Conservation (phyloP, 1,284 basidiomycete species). For the Apiotrichum gamsii region DNA sequence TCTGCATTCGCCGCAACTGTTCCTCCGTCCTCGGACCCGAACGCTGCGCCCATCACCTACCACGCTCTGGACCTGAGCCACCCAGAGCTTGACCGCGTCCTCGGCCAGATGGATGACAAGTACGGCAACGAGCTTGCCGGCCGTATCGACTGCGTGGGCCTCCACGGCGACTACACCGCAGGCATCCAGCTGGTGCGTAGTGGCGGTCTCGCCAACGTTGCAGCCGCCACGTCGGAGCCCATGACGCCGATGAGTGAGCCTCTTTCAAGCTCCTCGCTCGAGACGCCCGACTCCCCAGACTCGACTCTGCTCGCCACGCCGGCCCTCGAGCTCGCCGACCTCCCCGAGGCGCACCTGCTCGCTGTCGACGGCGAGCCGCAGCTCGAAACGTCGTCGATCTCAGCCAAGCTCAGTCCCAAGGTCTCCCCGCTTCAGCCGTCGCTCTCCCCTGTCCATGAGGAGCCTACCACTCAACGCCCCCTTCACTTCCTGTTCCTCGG, state of each 20-base stretch:
- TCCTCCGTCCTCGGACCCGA: slow-evolving; percentile 28
- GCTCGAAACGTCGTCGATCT: not conserved
- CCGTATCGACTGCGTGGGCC: slow-evolving; percentile 68
- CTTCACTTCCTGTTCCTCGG: slow-evolving; percentile 88
- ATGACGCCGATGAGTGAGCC: not conserved
- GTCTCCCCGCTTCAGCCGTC: not conserved
- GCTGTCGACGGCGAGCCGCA: slow-evolving; percentile 14
- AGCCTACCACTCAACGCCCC: slow-evolving; percentile 43
- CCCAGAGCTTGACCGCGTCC: slow-evolving; percentile 74
- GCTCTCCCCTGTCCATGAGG: not conserved
- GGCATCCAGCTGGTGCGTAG: slow-evolving; percentile 55
- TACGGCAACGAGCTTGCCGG: slow-evolving; percentile 62
- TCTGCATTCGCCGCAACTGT: slow-evolving; percentile 58
- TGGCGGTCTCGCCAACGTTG: slow-evolving; percentile 43
- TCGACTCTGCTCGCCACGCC: slow-evolving; percentile 23
- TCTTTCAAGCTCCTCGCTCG: not conserved
- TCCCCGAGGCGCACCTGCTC: not conserved
- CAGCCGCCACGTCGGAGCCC: slow-evolving; percentile 4
- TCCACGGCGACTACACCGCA: slow-evolving; percentile 84
- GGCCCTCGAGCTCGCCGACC: not conserved
- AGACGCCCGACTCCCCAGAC: slow-evolving; percentile 10
- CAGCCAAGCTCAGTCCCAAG: not conserved
- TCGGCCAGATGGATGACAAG: slow-evolving; percentile 61
- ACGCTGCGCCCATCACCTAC: slow-evolving; percentile 63
- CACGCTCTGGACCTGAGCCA: slow-evolving; percentile 90